Base-by-base conservation (phyloP, 768 basidiomycete species). In the Chalciporus sphaerocephalus region DNA sequence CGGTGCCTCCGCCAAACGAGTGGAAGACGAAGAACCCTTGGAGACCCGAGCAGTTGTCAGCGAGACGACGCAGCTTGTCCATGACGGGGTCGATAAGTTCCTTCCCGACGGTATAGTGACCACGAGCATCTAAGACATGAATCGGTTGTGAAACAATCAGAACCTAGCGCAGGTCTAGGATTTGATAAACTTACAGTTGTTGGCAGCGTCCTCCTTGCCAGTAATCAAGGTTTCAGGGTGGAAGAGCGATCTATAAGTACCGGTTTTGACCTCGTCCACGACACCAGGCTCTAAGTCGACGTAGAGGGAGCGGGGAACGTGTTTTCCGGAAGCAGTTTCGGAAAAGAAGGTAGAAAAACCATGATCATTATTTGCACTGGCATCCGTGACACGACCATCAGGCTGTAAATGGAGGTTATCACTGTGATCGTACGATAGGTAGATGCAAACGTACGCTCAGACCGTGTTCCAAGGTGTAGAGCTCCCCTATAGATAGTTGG, bases 21-120 rank as follows among this genome's bases (percentile, higher is more conserved):
- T 98, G 96, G 83, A 98, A 98, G 63, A 98, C 91, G 65, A 98
- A 98, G 83, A 99, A 99, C 60, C 96, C 96, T 72, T 99, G 96
- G 36, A 99, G 84, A 65, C 96, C 96, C 40, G 83, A 81, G 74
- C 95, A 98, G 74, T 96, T 96, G 72, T 99, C 96, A 41, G 94
- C 91, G 52, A 99, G 83, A 56, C 91, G 87, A 66, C 96, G 90
- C 56, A 98, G 75, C 70, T 91, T 94, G 73, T 99, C 96, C 83
- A 97, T 89, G 44, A 96, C 94, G 36, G 79, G 79, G 72, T 99
- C 96, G 51, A 99, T 92, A 62, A 92, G 83, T 69, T 98, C 96
- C 73, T 98, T 99, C 59, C 96, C 96, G 61, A 99, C 83, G 52
- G 96, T 97, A 73, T 97, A 97, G 74, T 98, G 95, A 52, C 95